Conservation (phyloP, 192 early-diverging fungal genomes). For the Podochytrium sp. region DNA sequence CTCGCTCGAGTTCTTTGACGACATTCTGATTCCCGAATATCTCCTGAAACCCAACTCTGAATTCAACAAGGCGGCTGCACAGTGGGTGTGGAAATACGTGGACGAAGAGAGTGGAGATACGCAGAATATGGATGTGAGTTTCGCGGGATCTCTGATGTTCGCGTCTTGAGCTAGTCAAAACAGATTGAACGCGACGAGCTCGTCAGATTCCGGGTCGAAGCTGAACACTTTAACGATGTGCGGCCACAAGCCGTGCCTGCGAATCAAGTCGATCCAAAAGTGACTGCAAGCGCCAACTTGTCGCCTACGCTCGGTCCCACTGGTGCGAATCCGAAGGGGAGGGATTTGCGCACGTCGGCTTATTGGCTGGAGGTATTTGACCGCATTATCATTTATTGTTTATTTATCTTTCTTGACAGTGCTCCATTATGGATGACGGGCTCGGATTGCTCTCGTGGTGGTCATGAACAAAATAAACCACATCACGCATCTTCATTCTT, state of each 20-base stretch:
- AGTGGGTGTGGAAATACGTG: conserved; percentile 89
- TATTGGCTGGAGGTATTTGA: conserved; percentile 57
- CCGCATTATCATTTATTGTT: not conserved
- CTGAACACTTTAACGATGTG: conserved; percentile 76
- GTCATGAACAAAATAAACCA: conserved; percentile 43
- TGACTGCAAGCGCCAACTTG: not conserved
- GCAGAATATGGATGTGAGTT: conserved; percentile 60
- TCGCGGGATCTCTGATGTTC: too few species aligned
- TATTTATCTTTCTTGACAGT: conserved; percentile 32
- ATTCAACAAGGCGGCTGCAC: conserved; percentile 70
- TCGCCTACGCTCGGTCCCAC: conserved; percentile 47
- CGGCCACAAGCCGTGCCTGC: conserved; percentile 42
- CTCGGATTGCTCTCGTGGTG: conserved; percentile 77
- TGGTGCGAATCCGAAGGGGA: conserved; percentile 45
- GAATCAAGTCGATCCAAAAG: not conserved
- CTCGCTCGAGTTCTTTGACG: conserved; percentile 89
- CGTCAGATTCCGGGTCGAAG: conserved; percentile 78
- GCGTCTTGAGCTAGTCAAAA: too few species aligned
- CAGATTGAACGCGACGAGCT: conserved; percentile 82
- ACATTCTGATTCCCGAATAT: conserved; percentile 76
- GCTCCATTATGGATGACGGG: conserved; percentile 71
- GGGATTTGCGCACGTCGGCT: conserved; percentile 42
- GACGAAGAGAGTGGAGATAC: conserved; percentile 57
- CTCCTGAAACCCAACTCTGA: conserved; percentile 65
- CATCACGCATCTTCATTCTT: too few species aligned